Evolutionary conservation across 768 basidiomycete species (phyloP).

Genomic region (Heimioporus sp.): DNA sequence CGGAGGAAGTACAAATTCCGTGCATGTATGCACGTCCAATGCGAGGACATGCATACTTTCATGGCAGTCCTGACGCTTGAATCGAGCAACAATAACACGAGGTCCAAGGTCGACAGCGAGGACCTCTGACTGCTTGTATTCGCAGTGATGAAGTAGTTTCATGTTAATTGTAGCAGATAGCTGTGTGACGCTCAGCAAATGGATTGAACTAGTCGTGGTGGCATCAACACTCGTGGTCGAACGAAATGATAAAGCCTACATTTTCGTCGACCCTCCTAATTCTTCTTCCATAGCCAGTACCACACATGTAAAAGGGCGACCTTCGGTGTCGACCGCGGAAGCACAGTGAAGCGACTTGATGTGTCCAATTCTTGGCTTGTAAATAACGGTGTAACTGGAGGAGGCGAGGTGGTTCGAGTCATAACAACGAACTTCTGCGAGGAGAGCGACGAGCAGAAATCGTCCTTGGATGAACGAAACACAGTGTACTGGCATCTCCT

Average conservation of each 20-base stretch:
- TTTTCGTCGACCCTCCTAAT: no score
- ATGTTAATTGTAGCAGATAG: neutral
- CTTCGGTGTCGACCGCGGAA: neutral
- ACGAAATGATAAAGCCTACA: no score
- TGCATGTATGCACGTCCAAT: conserved; percentile 17
- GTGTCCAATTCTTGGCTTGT: neutral
- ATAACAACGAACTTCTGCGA: conserved; percentile 14
- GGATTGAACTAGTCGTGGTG: no score
- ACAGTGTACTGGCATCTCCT: no score
- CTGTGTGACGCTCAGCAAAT: no score
- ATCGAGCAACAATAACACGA: conserved; percentile 8
- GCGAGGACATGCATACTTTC: neutral
- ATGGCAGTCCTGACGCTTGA: neutral
- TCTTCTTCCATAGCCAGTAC: no score
- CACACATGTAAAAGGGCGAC: no score
- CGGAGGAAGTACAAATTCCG: neutral
- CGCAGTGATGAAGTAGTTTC: conserved; percentile 12
- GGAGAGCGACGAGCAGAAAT: conserved; percentile 14
- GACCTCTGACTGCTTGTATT: neutral
- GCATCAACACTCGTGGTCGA: no score
- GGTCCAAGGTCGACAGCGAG: conserved; percentile 12
- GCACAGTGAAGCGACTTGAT: conserved; percentile 5
- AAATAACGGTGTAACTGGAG: conserved; percentile 3
- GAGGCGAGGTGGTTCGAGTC: conserved; percentile 1
- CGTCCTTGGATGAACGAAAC: conserved; percentile 10